phyloP scores from a whole-genome alignment of 192 early-diverging fungal species.

The Glomus cerebriforme region DNA sequence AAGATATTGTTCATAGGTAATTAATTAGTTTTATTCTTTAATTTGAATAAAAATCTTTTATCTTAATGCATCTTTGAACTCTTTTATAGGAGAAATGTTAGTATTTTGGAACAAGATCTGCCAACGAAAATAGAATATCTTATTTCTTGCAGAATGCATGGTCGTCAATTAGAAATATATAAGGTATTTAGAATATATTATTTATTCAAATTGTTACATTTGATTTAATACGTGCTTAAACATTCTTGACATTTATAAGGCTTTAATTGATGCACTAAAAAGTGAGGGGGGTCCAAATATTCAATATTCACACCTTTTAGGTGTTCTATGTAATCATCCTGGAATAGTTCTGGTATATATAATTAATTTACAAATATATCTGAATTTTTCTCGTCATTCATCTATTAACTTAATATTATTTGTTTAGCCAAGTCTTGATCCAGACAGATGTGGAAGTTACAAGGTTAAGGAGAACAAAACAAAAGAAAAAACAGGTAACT shows the following conservation, averaged over 20 bases:
- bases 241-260: neutral
- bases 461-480: neutral
- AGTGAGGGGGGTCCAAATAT: neutral
- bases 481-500: neutral
- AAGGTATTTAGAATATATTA: slow-evolving; percentile 33
- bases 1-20: slow-evolving; percentile 33
- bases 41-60: neutral
- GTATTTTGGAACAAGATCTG: slow-evolving; percentile 56
- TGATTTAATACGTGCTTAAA: neutral
- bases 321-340: slow-evolving; percentile 63
- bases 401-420: neutral
- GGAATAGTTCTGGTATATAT: slow-evolving; percentile 47
- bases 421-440: neutral
- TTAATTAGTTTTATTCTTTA: neutral
- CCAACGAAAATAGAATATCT: slow-evolving; percentile 73
- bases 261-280: slow-evolving; percentile 23
- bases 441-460: too few relatives aligned
- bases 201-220: neutral
- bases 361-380: neutral
- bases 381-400: too few relatives aligned
- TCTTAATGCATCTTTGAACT: too few relatives aligned
- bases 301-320: slow-evolving; percentile 8
- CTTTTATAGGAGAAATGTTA: slow-evolving; percentile 47
- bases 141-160: slow-evolving; percentile 63
- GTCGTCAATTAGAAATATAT: slow-evolving; percentile 62